These are phyloP conservation scores for Cryptococcus sp. DNA, from an alignment of 1,284 basidiomycete species.

Conservation along the genomic window DNA sequence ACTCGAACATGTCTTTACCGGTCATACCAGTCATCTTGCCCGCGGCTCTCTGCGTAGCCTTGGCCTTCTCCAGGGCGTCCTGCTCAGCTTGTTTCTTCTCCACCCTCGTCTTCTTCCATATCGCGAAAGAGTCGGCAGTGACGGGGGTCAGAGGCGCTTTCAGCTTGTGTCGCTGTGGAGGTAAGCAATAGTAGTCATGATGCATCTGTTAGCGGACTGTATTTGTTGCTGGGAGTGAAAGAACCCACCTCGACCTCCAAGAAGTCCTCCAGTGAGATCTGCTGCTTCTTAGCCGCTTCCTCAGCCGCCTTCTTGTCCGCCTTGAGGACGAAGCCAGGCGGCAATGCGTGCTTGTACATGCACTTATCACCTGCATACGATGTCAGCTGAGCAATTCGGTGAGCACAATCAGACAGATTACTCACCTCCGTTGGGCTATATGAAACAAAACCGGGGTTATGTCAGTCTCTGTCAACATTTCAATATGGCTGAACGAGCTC, in stretches of 20 bases:
- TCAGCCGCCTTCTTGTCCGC: slow-evolving; percentile 78
- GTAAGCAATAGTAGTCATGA: slow-evolving; percentile 1
- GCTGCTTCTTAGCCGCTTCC: slow-evolving; percentile 78
- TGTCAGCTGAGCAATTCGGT: neutral
- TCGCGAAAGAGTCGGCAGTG: slow-evolving; percentile 87
- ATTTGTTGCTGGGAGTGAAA: neutral
- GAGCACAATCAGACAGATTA: neutral
- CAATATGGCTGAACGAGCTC: slow-evolving; percentile 15
- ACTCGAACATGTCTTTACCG: slow-evolving; percentile 95
- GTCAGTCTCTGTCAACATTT: neutral
- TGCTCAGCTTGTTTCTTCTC: slow-evolving; percentile 88
- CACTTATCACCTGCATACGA: slow-evolving; percentile 65
- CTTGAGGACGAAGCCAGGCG: slow-evolving; percentile 92
- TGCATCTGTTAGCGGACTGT: neutral
- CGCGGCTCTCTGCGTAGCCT: slow-evolving; percentile 78
- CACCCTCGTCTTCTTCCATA: slow-evolving; percentile 92
- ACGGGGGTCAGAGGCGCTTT: slow-evolving; percentile 91
- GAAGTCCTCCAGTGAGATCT: slow-evolving; percentile 95
- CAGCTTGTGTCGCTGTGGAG: slow-evolving; percentile 81
- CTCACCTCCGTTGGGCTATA: slow-evolving; percentile 49
- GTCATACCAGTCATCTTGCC: slow-evolving; percentile 94
- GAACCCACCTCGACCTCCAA: slow-evolving; percentile 84
- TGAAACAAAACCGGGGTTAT: neutral
- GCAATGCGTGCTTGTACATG: slow-evolving; percentile 93
- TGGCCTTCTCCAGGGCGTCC: slow-evolving; percentile 79